Percentiles rank a stretch among this genome's conserved stretches.
Evolutionary conservation across 78 protist genomes (phyloP).

Genomic region (Chrysochromulina tobinii): DNA sequence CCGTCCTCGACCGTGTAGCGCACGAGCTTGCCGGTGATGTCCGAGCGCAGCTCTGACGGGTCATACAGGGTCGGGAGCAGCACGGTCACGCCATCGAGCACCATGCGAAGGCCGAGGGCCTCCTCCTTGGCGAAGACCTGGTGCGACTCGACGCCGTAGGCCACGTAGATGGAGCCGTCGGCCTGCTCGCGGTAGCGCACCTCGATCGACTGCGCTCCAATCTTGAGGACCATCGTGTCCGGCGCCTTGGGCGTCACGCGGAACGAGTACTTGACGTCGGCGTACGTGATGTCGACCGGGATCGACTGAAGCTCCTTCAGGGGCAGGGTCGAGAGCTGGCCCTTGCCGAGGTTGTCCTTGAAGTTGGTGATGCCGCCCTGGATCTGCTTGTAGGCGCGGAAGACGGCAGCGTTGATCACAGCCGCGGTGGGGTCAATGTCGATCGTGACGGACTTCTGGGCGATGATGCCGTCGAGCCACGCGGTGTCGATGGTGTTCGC

Average conservation of each 20-base stretch:
- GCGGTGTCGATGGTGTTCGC: constrained; percentile 76
- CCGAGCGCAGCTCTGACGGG: constrained; percentile 84
- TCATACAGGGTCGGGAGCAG: constrained; percentile 85
- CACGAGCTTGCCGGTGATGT: constrained; percentile 91
- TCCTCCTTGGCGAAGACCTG: constrained; percentile 79
- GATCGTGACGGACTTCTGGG: background rate
- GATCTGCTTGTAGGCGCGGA: constrained; percentile 45
- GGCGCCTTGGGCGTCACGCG: constrained; percentile 38
- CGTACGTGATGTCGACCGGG: constrained; percentile 61
- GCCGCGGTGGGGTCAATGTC: constrained; percentile 53
- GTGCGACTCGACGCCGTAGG: constrained; percentile 69
- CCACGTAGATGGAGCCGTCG: constrained; percentile 81
- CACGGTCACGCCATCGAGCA: constrained; percentile 78
- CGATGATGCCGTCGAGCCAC: constrained; percentile 88
- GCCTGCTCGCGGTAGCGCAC: constrained; percentile 55
- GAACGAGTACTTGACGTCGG: constrained; percentile 58
- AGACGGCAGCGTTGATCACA: constrained; percentile 75
- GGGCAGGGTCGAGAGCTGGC: constrained; percentile 29
- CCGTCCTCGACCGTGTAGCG: constrained; percentile 83
- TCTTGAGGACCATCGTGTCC: constrained; percentile 26
- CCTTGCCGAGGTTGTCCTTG: background rate
- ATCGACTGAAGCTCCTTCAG: background rate
- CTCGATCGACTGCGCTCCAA: constrained; percentile 36
- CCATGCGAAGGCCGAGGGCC: constrained; percentile 73
- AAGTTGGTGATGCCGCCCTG: background rate